Evolutionary conservation across 2,329 filamentous ascomycete genomes (phyloP), one percentile per base, ranked within the genome.

Genomic region (Xylaria sp.): DNA sequence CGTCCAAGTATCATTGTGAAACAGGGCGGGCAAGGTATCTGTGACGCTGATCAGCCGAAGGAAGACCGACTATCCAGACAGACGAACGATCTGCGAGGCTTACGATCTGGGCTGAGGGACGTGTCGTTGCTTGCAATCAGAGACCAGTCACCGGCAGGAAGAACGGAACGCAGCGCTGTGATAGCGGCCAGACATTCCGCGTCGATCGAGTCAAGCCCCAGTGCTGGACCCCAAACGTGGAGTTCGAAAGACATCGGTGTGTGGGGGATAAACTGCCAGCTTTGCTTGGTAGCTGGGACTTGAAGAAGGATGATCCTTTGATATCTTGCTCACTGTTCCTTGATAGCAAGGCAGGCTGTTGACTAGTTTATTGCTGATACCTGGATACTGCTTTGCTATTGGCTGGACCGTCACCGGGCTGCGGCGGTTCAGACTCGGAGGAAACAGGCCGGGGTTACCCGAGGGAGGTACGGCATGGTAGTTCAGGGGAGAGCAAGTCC

Each of bases 161-260:
- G 83, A 67, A 86, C 86, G 75, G 89, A 84, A 70, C 89, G 87
- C 66, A 97, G 85, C 79, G 94, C 94, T 63, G 92, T 89, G 73
- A 97, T 89, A 52, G 91, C 86, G 34, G 94, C 94, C 70, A 97
- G 88, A 78, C 94, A 98, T 84, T 97, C 93, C 55, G 95, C 86
- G 77, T 98, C 94, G 76, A 98, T 92, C 52, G 96, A 98, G 15
- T 95, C 91, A 54, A 98, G 88, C 50, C 90, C 90, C 80, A 97
- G 97, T 50, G 93, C 94, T 64, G 94, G 91, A 59, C 94, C 94
- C 91, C 94, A 97, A 77, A 97, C 88, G 82, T 97, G 92, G 69
- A 99, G 88, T 82, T 95, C 89, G 58, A 94, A 82, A 72, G 89
- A 76, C 80, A 81, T 83, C 20, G 15, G 23, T 2, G 7, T n/a